phyloP scores from a whole-genome alignment of 176 grass and related monocot genomes.

The Echinochloa phyllopogon region DNA sequence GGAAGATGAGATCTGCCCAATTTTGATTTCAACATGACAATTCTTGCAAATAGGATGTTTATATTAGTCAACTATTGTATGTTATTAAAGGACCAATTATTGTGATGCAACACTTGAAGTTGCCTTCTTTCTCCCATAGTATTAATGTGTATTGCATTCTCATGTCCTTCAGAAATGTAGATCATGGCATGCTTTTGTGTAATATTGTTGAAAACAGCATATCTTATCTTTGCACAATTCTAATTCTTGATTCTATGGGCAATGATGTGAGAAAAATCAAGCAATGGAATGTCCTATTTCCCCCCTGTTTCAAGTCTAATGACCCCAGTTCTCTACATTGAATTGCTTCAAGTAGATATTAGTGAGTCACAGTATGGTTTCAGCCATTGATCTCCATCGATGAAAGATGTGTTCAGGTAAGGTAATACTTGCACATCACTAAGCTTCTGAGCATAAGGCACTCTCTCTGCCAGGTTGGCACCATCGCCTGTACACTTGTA shows the following conservation, averaged over 20 bases:
- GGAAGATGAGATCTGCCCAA: constrained; percentile 8
- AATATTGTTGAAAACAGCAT: constrained; percentile 39
- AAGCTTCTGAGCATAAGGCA: constrained; percentile 58
- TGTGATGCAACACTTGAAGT: constrained; percentile 35
- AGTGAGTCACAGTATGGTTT: constrained; percentile 66
- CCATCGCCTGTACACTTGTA: constrained; percentile 77
- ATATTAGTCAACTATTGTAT: constrained; percentile 48
- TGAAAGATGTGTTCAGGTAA: constrained; percentile 74
- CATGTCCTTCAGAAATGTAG: constrained; percentile 41
- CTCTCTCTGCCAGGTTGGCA: constrained; percentile 63
- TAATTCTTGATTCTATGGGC: constrained; percentile 7
- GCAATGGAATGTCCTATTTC: constrained; percentile 18
- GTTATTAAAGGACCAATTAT: constrained; percentile 2
- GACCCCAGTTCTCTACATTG: neutral
- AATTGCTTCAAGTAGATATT: constrained; percentile 46
- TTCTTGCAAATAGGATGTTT: constrained; percentile 49
- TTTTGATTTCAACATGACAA: constrained; percentile 34
- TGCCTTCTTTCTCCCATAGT: neutral
- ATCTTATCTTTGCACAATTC: constrained; percentile 27
- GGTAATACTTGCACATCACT: constrained; percentile 71
- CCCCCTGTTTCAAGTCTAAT: constrained; percentile 19
- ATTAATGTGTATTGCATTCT: constrained; percentile 8
- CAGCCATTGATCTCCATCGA: constrained; percentile 80
- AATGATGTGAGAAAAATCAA: constrained; percentile 24
- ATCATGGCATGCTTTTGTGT: constrained; percentile 32